Evolutionary conservation across 2,329 filamentous ascomycete genomes (phyloP).

Genomic region (Arthroderma uncinatum): DNA sequence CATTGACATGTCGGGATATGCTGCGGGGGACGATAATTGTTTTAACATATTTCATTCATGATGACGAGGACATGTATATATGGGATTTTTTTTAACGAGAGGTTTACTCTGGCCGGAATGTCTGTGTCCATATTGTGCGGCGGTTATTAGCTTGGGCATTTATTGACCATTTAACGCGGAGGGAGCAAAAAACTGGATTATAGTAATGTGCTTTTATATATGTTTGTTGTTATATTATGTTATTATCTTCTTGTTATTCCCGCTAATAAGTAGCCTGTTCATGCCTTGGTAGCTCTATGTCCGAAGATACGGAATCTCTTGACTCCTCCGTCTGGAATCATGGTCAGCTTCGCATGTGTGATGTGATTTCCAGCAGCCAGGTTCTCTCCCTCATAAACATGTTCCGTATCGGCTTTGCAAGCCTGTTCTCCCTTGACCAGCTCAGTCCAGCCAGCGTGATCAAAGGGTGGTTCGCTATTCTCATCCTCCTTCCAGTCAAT

Average conservation of each 20-base stretch:
- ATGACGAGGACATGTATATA: slow-evolving; percentile 1
- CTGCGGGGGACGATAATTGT: neutral
- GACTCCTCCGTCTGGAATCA: slow-evolving; percentile 86
- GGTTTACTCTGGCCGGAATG: neutral
- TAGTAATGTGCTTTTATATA: neutral
- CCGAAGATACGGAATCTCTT: slow-evolving; percentile 75
- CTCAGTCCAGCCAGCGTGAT: slow-evolving; percentile 29
- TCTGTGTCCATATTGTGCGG: neutral
- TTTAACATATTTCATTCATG: neutral
- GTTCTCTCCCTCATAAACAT: slow-evolving; percentile 38
- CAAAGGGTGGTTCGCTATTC: slow-evolving; percentile 23
- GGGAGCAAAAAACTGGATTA: neutral
- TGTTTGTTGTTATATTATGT: neutral
- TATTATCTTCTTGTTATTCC: neutral
- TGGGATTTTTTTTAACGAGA: neutral
- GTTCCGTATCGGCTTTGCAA: slow-evolving; percentile 32
- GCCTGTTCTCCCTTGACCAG: slow-evolving; percentile 28
- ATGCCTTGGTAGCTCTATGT: slow-evolving; percentile 33
- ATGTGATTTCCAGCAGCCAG: slow-evolving; percentile 60
- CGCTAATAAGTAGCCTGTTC: neutral
- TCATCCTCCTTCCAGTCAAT: slow-evolving; percentile 16
- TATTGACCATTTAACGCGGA: too few relatives aligned
- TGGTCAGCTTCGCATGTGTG: slow-evolving; percentile 79
- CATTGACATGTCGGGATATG: neutral
- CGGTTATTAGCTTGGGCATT: neutral